Evolutionary conservation across 192 early-diverging fungal species (phyloP), one percentile per base, ranked within the genome.

Genomic region (Kappamyces sp.): DNA sequence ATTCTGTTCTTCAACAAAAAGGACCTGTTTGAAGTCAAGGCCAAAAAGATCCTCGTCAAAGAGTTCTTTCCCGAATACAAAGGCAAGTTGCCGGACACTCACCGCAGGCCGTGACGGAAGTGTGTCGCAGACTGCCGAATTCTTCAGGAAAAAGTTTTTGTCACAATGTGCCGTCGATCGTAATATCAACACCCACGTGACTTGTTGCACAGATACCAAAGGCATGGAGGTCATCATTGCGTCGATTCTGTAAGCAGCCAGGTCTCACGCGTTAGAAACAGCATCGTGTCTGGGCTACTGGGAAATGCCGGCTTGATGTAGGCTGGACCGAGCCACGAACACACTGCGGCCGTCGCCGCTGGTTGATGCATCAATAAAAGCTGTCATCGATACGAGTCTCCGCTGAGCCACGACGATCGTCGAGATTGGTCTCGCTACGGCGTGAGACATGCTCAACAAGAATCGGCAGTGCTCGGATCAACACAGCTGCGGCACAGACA

Each of bases 1-100:
- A 73, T 78, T 3, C 46, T 79, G 8, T 79, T 79, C 51, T 54
- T 79, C 58, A 79, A 79, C 67, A 79, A 79, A 60, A 55, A 65
- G 39, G 77, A 79, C 52, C 48, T 77, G 41, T 72, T 77, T 52
- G 60, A 66, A 49, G 42, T 72, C 70, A 67, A 67, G 60, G 41
- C 71, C 32, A 57, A 66, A 47, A 77, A 77, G 53, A 42, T 74
- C n/a, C 61, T 62, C 4, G 55, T 77, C 5, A 47, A 39, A 15
- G 52, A 65, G 39, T 73, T 54, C 47, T 76, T 77, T 58, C 70
- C 75, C n/a, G 73, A 77, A 40, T 74, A 55, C 52, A 48, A 53
- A 43, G 71, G 72, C 72, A 39, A 49, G 58, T 23, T 23, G 23
- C 23, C 23, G 23, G 23, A 23, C 23, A 23, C 23, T 23, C 23